Evolutionary conservation across 1,284 basidiomycete species (phyloP), one percentile per base, ranked within the genome.

Genomic region (Heterobasidion occidentale): DNA sequence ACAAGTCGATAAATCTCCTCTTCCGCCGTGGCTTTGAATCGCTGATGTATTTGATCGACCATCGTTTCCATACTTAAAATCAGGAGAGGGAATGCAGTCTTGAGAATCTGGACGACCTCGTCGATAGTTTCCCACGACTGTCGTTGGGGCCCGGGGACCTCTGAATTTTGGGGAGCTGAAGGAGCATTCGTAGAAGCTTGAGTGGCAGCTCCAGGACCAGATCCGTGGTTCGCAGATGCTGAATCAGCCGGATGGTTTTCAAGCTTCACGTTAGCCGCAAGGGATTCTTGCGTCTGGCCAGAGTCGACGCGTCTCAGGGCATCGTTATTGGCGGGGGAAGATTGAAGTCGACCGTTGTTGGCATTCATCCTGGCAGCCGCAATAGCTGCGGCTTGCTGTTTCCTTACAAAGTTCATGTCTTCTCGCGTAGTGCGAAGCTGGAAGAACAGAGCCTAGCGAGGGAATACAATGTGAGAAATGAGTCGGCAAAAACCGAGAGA

Each of bases 21-120:
- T 62, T 99, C 97, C 1, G 86, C 82, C 7, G 84, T 81, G 1
- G 92, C 84, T 71, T 98, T 98, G 77, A 98, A 98, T 49, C 95
- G 85, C 60, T 88, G 83, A 46, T 86, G 81, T 62, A 99, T 90
- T 71, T 99, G 96, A 65, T 99, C 97, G 19, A 97, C 92, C 79
- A 99, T 92, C 51, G 94, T 97, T 73, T 99, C 97, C 79, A 99
- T 83, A 55, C 93, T 97, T 36, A 98, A 77, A 33, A 96, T 92
- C 20, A 99, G 80, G 15, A 99, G 80, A 0, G 97, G 97, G 77
- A 97, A 98, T 1, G 93, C 90, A 0, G 96, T 98, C 76, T 99
- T 99, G 65, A 99, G 79, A 56, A 94, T 88, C 67, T 95, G 90
- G 51, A 95, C 84, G 60, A 99, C 87, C 67, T 99, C 98, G 51